Evolutionary conservation across 208 protist genomes (phyloP).

Genomic region (Trypanosoma rangeli): DNA sequence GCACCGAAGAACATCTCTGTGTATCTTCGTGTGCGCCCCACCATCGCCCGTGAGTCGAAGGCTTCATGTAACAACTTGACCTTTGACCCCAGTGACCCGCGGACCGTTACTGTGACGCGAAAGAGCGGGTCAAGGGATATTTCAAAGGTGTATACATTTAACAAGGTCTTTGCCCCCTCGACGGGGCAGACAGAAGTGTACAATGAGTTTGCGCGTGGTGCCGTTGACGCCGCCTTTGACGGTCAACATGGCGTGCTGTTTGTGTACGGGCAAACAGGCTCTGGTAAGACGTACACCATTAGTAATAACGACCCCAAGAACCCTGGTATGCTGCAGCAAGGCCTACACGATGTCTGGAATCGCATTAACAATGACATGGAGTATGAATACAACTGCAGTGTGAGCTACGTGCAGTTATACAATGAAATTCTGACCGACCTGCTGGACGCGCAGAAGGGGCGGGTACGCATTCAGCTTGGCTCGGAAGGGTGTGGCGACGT

Average conservation of each 20-base stretch:
- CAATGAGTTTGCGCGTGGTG: conserved; percentile 61
- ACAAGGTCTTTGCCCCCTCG: conserved; percentile 59
- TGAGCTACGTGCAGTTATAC: conserved; percentile 91
- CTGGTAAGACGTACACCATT: conserved; percentile 92
- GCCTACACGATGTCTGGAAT: conserved; percentile 67
- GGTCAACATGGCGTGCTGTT: conserved; percentile 90
- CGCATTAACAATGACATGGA: conserved; percentile 58
- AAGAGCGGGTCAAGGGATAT: conserved; percentile 40
- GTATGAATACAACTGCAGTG: conserved; percentile 77
- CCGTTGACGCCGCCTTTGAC: conserved; percentile 87
- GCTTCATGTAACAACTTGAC: conserved; percentile 77
- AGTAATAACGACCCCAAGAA: conserved; percentile 87
- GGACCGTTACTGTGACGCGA: conserved; percentile 46
- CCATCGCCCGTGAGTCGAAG: conserved; percentile 62
- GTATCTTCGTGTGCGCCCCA: conserved; percentile 81
- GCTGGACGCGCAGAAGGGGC: conserved; percentile 66
- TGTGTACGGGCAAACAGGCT: conserved; percentile 91
- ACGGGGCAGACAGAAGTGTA: conserved; percentile 76
- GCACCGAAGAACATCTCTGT: conserved; percentile 87
- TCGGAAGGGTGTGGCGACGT: conserved; percentile 78
- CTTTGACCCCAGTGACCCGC: conserved; percentile 49
- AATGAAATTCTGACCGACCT: conserved; percentile 90
- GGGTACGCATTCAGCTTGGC: conserved; percentile 80
- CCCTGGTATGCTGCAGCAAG: conserved; percentile 84
- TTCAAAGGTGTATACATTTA: conserved; percentile 72